Evolutionary conservation across 176 grass and related monocot genomes (phyloP).

Genomic region (Raddia distichophylla): DNA sequence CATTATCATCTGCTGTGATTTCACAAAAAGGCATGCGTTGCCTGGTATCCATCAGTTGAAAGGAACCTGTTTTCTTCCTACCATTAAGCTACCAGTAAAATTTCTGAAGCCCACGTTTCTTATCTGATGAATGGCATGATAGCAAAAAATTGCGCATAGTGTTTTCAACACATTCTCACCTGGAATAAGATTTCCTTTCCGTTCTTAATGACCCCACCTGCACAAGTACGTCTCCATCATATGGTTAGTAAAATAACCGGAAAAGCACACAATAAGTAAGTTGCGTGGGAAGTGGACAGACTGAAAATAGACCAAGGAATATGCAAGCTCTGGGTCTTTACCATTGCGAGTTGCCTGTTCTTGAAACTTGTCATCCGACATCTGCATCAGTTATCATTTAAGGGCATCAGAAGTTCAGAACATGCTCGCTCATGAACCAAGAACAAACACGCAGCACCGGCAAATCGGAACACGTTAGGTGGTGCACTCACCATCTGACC

Average conservation of each 20-base stretch:
- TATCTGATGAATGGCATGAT: constrained; percentile 6
- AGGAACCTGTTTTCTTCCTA: neutral
- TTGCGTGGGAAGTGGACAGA: neutral
- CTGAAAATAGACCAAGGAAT: neutral
- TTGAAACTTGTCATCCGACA: constrained; percentile 44
- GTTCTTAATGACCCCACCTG: constrained; percentile 65
- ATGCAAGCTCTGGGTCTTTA: constrained; percentile 3
- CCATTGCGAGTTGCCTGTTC: constrained; percentile 38
- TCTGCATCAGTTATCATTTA: constrained; percentile 38
- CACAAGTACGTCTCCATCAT: neutral
- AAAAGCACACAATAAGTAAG: neutral
- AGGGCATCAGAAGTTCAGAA: constrained; percentile 20
- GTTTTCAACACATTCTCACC: constrained; percentile 39
- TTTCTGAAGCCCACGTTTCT: neutral
- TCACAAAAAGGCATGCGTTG: neutral
- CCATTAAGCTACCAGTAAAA: neutral
- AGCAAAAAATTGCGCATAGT: neutral
- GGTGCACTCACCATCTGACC: constrained; percentile 49
- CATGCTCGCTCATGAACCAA: neutral
- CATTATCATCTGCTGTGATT: neutral
- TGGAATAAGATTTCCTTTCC: constrained; percentile 94
- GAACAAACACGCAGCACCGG: neutral
- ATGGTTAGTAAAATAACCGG: constrained; percentile 15
- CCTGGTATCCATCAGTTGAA: neutral
- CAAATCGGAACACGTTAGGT: neutral